phyloP scores from a whole-genome alignment of 805 yeast genomes.

The Wickerhamiella lipophila region DNA sequence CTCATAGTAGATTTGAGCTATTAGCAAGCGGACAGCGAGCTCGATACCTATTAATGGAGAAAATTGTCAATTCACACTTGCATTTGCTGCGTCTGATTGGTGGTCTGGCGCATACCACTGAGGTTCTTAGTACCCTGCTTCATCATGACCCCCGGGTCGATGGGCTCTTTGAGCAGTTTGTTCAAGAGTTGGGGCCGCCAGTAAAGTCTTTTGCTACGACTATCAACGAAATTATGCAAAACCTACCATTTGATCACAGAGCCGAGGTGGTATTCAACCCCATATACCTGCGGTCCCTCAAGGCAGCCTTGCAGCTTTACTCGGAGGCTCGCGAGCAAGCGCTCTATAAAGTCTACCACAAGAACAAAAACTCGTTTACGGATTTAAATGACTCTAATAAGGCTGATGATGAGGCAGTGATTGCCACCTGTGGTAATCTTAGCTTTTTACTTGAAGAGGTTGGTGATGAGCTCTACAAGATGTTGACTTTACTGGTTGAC shows the following conservation, averaged over 20 bases:
- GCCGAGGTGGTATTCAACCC: conserved; percentile 31
- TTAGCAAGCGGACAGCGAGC: conserved; percentile 40
- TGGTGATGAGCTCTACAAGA: conserved; percentile 42
- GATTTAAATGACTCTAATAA: conserved; percentile 27
- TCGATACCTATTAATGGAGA: conserved; percentile 36
- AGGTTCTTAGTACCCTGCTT: conserved; percentile 49
- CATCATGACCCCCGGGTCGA: conserved; percentile 20
- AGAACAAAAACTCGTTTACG: conserved; percentile 16
- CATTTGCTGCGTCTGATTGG: conserved; percentile 45
- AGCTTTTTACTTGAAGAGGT: conserved; percentile 51
- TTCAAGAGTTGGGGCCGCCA: conserved; percentile 59
- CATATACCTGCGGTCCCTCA: conserved; percentile 33
- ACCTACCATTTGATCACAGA: conserved; percentile 40
- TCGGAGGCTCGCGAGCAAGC: conserved; percentile 45
- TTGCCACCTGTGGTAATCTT: conserved; percentile 75
- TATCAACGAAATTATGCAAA: conserved; percentile 41
- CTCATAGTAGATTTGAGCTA: conserved; percentile 54
- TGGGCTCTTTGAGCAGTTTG: conserved; percentile 53
- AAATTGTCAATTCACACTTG: conserved; percentile 32
- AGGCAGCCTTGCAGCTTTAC: conserved; percentile 42
- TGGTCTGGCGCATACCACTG: conserved; percentile 56
- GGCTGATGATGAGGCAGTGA: conserved; percentile 64
- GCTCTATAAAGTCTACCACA: conserved; percentile 41
- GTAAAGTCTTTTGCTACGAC: conserved; percentile 54
- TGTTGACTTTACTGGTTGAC: conserved; percentile 35